These are phyloP conservation scores for Penicillium sp. DNA, from an alignment of 2,329 filamentous ascomycete genomes.

Conservation along the genomic window DNA sequence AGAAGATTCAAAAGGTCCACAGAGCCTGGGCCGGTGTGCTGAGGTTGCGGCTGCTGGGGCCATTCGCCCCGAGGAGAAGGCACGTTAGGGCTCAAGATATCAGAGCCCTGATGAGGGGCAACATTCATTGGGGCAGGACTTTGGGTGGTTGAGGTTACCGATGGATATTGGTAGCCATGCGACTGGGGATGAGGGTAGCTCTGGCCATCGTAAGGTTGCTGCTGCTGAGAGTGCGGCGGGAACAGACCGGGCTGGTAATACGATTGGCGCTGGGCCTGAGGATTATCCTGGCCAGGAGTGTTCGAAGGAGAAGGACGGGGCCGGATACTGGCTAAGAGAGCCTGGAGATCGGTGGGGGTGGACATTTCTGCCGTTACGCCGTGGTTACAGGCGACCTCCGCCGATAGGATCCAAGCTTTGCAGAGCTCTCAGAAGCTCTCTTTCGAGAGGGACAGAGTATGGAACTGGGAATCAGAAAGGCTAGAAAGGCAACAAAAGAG, in stretches of 20 bases:
- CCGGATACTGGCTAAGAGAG: slow-evolving; percentile 47
- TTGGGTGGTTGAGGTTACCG: slow-evolving; percentile 57
- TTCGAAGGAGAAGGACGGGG: slow-evolving; percentile 38
- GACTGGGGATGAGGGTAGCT: slow-evolving; percentile 33
- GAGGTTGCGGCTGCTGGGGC: slow-evolving; percentile 41
- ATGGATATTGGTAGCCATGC: slow-evolving; percentile 53
- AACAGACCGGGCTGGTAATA: slow-evolving; percentile 31
- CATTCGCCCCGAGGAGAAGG: slow-evolving; percentile 44
- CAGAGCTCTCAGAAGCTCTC: slow-evolving; percentile 31
- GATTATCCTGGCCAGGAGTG: slow-evolving; percentile 30
- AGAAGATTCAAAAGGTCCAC: slow-evolving; percentile 62
- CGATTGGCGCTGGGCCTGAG: slow-evolving; percentile 26
- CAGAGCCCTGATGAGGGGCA: slow-evolving; percentile 56
- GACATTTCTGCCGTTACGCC: slow-evolving; percentile 47
- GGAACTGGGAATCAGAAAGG: slow-evolving; percentile 13
- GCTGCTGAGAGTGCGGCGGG: slow-evolving; percentile 29
- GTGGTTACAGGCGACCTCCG: slow-evolving; percentile 28
- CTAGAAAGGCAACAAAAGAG: slow-evolving; percentile 16
- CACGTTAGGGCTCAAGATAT: slow-evolving; percentile 57
- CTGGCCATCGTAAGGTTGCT: slow-evolving; percentile 32
- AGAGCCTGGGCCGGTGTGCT: slow-evolving; percentile 45
- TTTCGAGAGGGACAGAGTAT: slow-evolving; percentile 27
- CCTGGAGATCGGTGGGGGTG: slow-evolving; percentile 46
- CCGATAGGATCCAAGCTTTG: slow-evolving; percentile 25
- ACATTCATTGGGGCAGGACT: slow-evolving; percentile 54